Evolutionary conservation across 805 yeast species (phyloP), one percentile per base, ranked within the genome.

Genomic region (Metschnikowia koreensis): DNA sequence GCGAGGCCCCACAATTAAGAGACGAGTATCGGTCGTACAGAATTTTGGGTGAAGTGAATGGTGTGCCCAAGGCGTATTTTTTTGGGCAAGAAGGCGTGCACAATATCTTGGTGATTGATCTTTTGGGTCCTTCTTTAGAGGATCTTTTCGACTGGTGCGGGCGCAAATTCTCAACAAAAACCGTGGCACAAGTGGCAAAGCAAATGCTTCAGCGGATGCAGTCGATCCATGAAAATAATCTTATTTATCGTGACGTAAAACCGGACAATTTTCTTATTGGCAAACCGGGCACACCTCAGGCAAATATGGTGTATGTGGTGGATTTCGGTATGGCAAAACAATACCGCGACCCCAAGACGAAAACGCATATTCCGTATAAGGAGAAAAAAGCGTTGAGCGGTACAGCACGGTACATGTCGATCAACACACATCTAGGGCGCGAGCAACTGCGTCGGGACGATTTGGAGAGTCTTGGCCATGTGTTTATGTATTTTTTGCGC

Each of bases 321-420:
- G 99, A 94, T 72, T 94, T 94, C 67, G 99, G 99, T 57, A 94
- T 94, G 98, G 98, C 98, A 31, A 94, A 94, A 71, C 96, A 89
- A 66, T 94, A 92, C 72, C 83, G 98, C 66, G 99, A 94, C 73
- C 97, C 98, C 48, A 87, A 89, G 69, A 87, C 98, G 11, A 90
- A 90, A 65, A 87, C 86, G 65, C 99, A 94, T 70, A 94, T 94
- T 59, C 98, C 99, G 33, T 94, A 92, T 71, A 81, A 98, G 63
- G 99, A 94, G 69, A 89, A 92, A 69, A 94, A 94, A 72, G 89
- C 97, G 6, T 76, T 94, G 58, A 87, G 96, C 68, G 99, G 99
- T 46, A 94, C 99, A 2, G 99, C 98, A n/a, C 80, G 99, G 63
- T 94, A 94, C 74, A 94, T 94, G 97, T 87, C 96, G 31, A 92